These are phyloP conservation scores for Urostyla sp. DNA, from an alignment of 73 alveolate genomes.

Conservation along the genomic window DNA sequence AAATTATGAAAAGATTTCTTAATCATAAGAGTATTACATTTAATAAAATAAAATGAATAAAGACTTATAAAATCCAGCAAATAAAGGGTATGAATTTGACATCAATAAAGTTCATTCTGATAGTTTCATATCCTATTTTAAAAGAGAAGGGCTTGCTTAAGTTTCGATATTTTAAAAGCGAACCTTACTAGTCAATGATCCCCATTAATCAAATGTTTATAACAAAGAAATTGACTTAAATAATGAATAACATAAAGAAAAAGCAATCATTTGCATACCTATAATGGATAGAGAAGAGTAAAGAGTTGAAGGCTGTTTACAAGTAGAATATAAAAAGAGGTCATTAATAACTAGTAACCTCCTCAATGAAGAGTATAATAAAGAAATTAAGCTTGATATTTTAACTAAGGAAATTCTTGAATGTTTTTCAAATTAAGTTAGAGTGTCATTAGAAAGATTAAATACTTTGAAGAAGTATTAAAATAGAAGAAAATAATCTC, in stretches of 20 bases:
- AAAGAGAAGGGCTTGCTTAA: conserved; percentile 13
- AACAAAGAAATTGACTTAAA: background rate
- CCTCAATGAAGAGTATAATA: background rate
- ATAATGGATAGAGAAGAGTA: conserved; percentile 1
- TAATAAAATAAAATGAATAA: no score
- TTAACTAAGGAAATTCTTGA: conserved; percentile 16
- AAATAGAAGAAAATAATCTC: no score
- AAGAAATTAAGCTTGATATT: conserved; percentile 9
- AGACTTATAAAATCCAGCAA: background rate
- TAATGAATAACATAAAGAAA: background rate
- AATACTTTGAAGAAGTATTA: conserved; percentile 9
- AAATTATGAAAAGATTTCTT: background rate
- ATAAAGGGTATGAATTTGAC: background rate
- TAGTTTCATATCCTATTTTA: background rate
- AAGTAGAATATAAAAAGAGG: conserved; percentile 19
- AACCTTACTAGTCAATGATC: conserved; percentile 17
- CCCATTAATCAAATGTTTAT: background rate
- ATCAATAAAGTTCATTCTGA: no score
- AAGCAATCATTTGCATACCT: conserved; percentile 27
- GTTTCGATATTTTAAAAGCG: background rate
- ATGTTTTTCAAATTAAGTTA: conserved; percentile 16
- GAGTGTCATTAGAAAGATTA: conserved; percentile 29
- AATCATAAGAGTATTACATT: no score
- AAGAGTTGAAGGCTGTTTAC: conserved; percentile 37
- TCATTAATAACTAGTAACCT: conserved; percentile 18